Evolutionary conservation across 352 stramenopile species (phyloP).

Genomic region (Pythium volutum): DNA sequence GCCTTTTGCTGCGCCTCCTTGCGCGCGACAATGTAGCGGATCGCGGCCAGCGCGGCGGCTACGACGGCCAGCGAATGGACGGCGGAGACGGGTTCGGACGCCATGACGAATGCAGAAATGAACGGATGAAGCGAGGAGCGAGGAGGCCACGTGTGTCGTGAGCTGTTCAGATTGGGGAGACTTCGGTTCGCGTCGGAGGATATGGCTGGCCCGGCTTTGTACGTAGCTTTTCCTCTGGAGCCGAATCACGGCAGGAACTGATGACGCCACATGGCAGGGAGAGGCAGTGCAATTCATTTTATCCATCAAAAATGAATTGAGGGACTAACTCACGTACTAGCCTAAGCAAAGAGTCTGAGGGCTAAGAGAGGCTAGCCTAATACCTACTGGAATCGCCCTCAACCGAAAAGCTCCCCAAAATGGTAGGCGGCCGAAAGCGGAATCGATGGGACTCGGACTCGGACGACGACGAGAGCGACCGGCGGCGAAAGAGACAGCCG

Average conservation of each 20-base stretch:
- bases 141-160: constrained; percentile 2
- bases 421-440: constrained; percentile 35
- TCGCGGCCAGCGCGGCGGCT: constrained; percentile 50
- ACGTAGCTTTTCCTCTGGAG: background rate
- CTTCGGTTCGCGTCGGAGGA: constrained; percentile 4
- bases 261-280: constrained; percentile 20
- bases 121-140: background rate
- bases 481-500: constrained; percentile 6
- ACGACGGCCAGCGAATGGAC: constrained; percentile 31
- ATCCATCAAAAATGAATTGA: constrained; percentile 10
- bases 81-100: constrained; percentile 17
- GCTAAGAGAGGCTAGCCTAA: too few relatives aligned
- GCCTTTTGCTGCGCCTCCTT: constrained; percentile 41
- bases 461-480: constrained; percentile 27
- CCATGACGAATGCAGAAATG: constrained; percentile 8
- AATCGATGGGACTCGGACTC: constrained; percentile 64
- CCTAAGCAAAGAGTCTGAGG: background rate
- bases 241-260: constrained; percentile 1
- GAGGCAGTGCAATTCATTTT: constrained; percentile 15
- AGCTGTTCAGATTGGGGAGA: background rate
- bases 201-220: constrained; percentile 12
- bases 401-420: background rate
- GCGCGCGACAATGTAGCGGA: constrained; percentile 55
- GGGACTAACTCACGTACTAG: background rate
- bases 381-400: too few relatives aligned